These are phyloP conservation scores for Paramecium biaurelia DNA, from an alignment of 73 alveolate species.

Conservation along the genomic window DNA sequence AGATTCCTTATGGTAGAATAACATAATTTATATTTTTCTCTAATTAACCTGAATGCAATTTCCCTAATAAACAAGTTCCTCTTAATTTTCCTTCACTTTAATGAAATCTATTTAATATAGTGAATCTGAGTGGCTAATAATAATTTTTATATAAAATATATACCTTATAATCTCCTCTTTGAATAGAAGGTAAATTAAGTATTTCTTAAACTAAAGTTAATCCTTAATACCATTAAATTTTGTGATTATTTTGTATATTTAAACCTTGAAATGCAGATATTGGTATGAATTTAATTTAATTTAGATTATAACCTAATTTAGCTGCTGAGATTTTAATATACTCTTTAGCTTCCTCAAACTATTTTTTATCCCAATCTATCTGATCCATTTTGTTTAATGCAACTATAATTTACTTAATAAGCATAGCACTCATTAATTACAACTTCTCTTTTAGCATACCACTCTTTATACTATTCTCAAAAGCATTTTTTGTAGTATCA, in stretches of 20 bases:
- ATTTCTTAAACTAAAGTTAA: neutral
- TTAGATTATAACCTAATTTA: neutral
- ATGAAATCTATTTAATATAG: neutral
- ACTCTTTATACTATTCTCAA: slow-evolving; percentile 46
- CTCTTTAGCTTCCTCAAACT: neutral
- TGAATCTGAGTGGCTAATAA: neutral
- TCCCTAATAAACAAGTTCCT: slow-evolving; percentile 21
- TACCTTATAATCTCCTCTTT: neutral
- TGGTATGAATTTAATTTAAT: slow-evolving; percentile 31
- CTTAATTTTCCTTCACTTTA: slow-evolving; percentile 27
- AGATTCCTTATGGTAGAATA: neutral
- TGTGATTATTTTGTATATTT: neutral
- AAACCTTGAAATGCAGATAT: slow-evolving; percentile 56
- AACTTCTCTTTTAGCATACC: slow-evolving; percentile 31
- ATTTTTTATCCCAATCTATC: slow-evolving; percentile 45
- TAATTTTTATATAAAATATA: neutral
- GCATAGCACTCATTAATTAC: slow-evolving; percentile 19
- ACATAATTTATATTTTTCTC: neutral
- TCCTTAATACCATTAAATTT: slow-evolving; percentile 47
- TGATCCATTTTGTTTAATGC: slow-evolving; percentile 50
- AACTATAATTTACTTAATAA: neutral
- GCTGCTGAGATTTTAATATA: neutral
- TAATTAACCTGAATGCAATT: slow-evolving; percentile 21
- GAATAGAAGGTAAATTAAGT: neutral
- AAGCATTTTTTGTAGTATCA: slow-evolving; percentile 41